A percentile compares a stretch with the other conserved stretches of the same genome.
Conservation (phyloP, 208 protist genomes). For the Leishmania braziliensis region DNA sequence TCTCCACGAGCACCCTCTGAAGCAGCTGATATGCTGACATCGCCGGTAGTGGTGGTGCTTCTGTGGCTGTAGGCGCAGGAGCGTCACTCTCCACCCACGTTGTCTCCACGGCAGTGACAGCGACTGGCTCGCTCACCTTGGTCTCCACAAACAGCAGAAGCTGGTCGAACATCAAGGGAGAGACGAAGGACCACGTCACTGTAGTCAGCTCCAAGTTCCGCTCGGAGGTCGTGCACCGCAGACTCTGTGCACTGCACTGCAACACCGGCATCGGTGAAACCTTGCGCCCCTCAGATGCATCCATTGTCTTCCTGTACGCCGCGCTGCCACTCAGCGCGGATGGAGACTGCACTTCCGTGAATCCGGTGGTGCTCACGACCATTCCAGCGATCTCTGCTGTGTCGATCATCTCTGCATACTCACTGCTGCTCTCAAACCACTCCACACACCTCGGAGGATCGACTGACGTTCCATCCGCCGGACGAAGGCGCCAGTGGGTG, state of each 20-base stretch:
- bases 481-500: constrained; percentile 65
- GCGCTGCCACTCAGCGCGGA: constrained; percentile 20
- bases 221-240: no score
- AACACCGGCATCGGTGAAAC: constrained; percentile 16
- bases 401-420: constrained; percentile 24
- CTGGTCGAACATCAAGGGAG: constrained; percentile 21
- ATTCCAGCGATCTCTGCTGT: constrained; percentile 32
- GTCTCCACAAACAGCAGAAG: constrained; percentile 23
- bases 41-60: neutral
- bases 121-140: neutral
- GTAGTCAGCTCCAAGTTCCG: neutral
- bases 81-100: neutral
- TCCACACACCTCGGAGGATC: constrained; percentile 24
- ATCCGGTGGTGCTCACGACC: constrained; percentile 35
- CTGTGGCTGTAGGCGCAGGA: neutral
- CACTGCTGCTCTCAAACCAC: constrained; percentile 53
- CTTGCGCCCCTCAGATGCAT: neutral
- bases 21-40: neutral
- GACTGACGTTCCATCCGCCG: neutral
- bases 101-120: neutral
- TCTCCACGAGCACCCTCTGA: constrained; percentile 62
- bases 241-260: constrained; percentile 9
- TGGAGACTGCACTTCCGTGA: constrained; percentile 44
- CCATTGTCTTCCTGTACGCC: neutral
- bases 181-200: constrained; percentile 31